phyloP scores from a whole-genome alignment of 768 basidiomycete species.

The Auricularia heimuer region DNA sequence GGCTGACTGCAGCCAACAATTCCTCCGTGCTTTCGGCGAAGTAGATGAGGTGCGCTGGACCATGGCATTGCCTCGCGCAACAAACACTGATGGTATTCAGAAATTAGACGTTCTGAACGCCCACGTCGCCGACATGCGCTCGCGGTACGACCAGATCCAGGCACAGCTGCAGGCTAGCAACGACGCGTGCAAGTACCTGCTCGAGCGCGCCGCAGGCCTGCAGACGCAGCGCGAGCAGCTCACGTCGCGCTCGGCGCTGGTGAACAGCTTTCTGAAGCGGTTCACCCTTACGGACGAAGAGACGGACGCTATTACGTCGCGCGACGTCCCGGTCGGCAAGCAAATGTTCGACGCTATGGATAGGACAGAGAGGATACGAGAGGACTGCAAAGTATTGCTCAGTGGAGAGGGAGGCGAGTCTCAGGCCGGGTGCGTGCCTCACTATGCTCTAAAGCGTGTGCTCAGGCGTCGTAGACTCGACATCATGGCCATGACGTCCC shows the following conservation, averaged over 20 bases:
- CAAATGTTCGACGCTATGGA: slow-evolving; percentile 82
- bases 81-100: slow-evolving; percentile 30
- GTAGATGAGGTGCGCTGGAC: slow-evolving; percentile 74
- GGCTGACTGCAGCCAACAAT: slow-evolving; percentile 70
- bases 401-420: slow-evolving; percentile 74
- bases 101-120: slow-evolving; percentile 73
- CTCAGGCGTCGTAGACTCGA: slow-evolving; percentile 49
- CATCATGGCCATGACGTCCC: slow-evolving; percentile 75
- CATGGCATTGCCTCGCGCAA: background rate
- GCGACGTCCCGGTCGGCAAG: slow-evolving; percentile 65
- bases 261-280: slow-evolving; percentile 66
- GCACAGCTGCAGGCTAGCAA: slow-evolving; percentile 63
- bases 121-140: slow-evolving; percentile 72
- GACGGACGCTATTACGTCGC: slow-evolving; percentile 59
- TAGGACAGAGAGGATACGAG: slow-evolving; percentile 70
- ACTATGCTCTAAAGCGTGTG: background rate
- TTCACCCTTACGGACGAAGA: slow-evolving; percentile 79
- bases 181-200: slow-evolving; percentile 63
- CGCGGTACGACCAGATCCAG: slow-evolving; percentile 76
- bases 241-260: slow-evolving; percentile 32
- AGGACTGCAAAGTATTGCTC: slow-evolving; percentile 80
- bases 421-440: slow-evolving; percentile 49
- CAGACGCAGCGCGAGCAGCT: slow-evolving; percentile 55
- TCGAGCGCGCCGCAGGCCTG: slow-evolving; percentile 75
- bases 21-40: slow-evolving; percentile 75